Base-by-base conservation (phyloP, 2,329 filamentous ascomycete genomes). In the Aureobasidium sp. region DNA sequence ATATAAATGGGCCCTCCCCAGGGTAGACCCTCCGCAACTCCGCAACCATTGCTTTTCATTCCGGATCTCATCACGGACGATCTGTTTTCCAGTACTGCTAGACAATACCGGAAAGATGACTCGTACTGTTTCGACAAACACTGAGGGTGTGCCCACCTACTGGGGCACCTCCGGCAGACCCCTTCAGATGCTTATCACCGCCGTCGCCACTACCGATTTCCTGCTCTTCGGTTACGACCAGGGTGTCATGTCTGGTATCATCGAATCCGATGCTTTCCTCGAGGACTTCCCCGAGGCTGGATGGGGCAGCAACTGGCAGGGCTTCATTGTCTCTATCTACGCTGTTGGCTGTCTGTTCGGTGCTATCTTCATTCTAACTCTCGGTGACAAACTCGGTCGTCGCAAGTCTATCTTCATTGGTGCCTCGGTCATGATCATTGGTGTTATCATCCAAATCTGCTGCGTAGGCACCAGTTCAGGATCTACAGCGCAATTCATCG, bases 161-260 rank as follows among this genome's bases (percentile, higher is more conserved):
- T 80, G 82, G 70, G 84, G 85, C 72, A 76, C 87, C 64, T 81
- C 80, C 39, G 86, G 86, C 70, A 78, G 76, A 66, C 76, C 75
- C 41, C 77, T 88, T 59, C 82, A 81, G 20, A 67, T 85, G 64
- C 75, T 80, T 42, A 79, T 88, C 51, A 85, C 85, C 1, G 79
- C 81, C n/a, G 79, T 87, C 29, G 84, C 85, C 4, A 87, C 85
- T 0, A 85, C 83, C 55, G 84, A 83, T 25, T 86, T 86, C 74
- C 70, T 85, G 31, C 77, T 69, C 66, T 48, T 62, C 37, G 63
- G 44, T 48, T 51, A 51, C 27, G 57, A 60, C 29, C 64, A 70
- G 62, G 68, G 73, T 68, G 72, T 76, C 56, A 75, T 76, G 74
- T 70, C 68, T 62, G 74, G 74, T 63, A 77, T 77, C 66, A 75